Base-by-base conservation (phyloP, 257 asterid genomes). In the Solanum chiquidenum region DNA sequence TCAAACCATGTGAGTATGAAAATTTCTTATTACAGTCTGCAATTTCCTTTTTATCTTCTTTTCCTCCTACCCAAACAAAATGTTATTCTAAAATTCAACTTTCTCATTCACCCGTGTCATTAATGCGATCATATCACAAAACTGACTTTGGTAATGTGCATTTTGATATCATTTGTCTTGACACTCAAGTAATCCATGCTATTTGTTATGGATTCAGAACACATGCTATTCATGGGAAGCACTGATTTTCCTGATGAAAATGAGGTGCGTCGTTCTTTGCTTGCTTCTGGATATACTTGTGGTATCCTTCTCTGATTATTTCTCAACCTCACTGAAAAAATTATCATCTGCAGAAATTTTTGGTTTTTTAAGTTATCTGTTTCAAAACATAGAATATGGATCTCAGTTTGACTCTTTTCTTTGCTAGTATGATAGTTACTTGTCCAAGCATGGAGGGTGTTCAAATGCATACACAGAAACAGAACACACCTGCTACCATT, bases 221-320 rank as follows among this genome's bases (percentile, higher is more conserved):
- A 97, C 93, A 97, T 96, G 99, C 98, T 96, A 91, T 97, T 97
- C 93, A 97, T 95, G 99, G 99, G 99, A 89, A 97, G 99, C 87
- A 88, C 94, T 71, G 97, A 94, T 49, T 97, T 94, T 90, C 99
- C 99, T 20, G 98, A 97, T 92, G 99, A 97, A 91, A 96, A 97
- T 84, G 99, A 96, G 99, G 99, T 97, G 88, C 85, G 96, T 83
- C 66, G 31, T 84, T 89, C 83, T 73, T 71, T 40, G 88, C 44
- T 27, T 62, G 85, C 73, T 8, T 34, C 38, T 64, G 21, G 18
- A 46, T 46, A 18, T 49, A 52, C 27, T 29, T 80, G 69, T 29
- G 20, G 68, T 46, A 33, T 46, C 68, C 68, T 49, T 52, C 62
- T 27, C 68, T 80, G 68, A 18, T 80, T 80, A 9, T 49, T 80